These are phyloP conservation scores for Zygotorulaspora florentina DNA, from an alignment of 805 yeast species.

Conservation along the genomic window DNA sequence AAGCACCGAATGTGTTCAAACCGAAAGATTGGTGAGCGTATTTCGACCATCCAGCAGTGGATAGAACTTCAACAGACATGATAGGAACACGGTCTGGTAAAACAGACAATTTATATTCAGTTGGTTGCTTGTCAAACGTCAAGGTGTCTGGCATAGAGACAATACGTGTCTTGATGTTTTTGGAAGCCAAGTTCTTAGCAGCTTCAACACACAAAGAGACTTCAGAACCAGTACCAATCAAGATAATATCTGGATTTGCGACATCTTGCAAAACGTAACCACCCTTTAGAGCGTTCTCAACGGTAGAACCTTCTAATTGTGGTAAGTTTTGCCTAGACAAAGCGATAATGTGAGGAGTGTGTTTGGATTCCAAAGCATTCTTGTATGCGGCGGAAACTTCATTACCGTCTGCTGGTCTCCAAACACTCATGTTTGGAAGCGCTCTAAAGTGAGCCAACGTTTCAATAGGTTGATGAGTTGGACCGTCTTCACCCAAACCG, in stretches of 20 bases:
- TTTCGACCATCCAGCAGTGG: slow-evolving; percentile 88
- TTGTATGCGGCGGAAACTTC: slow-evolving; percentile 81
- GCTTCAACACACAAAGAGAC: slow-evolving; percentile 75
- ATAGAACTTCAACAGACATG: slow-evolving; percentile 88
- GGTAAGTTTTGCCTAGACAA: slow-evolving; percentile 85
- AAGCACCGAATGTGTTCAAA: slow-evolving; percentile 92
- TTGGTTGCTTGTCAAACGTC: slow-evolving; percentile 81
- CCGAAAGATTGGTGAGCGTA: slow-evolving; percentile 97
- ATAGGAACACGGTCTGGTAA: slow-evolving; percentile 95
- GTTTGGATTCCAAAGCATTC: slow-evolving; percentile 54
- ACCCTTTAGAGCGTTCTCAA: slow-evolving; percentile 92
- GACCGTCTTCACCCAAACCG: slow-evolving; percentile 91
- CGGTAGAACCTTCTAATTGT: slow-evolving; percentile 86
- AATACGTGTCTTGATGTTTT: slow-evolving; percentile 63
- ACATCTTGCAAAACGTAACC: slow-evolving; percentile 71
- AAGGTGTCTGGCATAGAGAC: slow-evolving; percentile 92
- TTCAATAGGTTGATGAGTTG: slow-evolving; percentile 91
- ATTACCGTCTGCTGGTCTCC: slow-evolving; percentile 95
- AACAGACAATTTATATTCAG: slow-evolving; percentile 76
- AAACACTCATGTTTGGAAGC: slow-evolving; percentile 71
- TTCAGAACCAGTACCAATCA: slow-evolving; percentile 94
- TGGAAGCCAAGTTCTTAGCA: slow-evolving; percentile 59
- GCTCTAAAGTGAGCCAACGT: slow-evolving; percentile 85
- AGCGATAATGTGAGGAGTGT: slow-evolving; percentile 72
- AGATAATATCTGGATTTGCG: slow-evolving; percentile 62